A percentile compares a stretch with the other conserved stretches of the same genome.
Conservation (phyloP, 257 asterid genomes). For the Craterostigma plantagineum region DNA sequence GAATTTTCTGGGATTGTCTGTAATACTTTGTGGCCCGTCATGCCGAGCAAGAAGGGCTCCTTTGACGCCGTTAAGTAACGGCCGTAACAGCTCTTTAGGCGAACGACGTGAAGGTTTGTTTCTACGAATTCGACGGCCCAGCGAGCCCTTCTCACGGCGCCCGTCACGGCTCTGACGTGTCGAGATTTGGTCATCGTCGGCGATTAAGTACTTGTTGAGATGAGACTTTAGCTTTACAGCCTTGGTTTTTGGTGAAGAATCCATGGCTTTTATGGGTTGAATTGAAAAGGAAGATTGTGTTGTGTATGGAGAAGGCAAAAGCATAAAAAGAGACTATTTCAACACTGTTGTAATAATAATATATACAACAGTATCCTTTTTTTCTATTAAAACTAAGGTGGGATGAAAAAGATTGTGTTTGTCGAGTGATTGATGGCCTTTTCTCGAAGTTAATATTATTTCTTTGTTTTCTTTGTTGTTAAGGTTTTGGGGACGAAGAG, state of each 20-base stretch:
- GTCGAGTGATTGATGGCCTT: slow-evolving; percentile 11
- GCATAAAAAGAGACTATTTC: no score
- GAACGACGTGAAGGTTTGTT: slow-evolving; percentile 23
- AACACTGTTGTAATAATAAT: no score
- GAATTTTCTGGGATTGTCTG: slow-evolving; percentile 29
- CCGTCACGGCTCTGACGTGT: slow-evolving; percentile 65
- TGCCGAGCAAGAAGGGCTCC: slow-evolving; percentile 50
- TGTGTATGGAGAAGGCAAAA: no score
- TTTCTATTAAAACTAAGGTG: not conserved
- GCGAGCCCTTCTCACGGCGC: slow-evolving; percentile 34
- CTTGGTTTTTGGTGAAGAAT: slow-evolving; percentile 36
- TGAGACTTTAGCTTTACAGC: slow-evolving; percentile 58
- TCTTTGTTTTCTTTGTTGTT: no score
- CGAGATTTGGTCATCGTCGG: slow-evolving; percentile 57
- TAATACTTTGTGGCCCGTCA: slow-evolving; percentile 63
- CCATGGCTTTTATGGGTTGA: slow-evolving; percentile 28
- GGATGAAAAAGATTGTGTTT: slow-evolving; percentile 15
- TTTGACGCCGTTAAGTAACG: slow-evolving; percentile 53
- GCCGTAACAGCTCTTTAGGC: slow-evolving; percentile 54
- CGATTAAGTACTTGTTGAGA: slow-evolving; percentile 54
- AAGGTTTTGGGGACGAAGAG: no score
- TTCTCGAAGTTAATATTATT: no score
- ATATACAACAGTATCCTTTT: no score
- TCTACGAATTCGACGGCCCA: slow-evolving; percentile 78
- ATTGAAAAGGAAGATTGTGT: not conserved